phyloP scores from a whole-genome alignment of 2,329 filamentous ascomycete genomes.

The Chalara sp. region DNA sequence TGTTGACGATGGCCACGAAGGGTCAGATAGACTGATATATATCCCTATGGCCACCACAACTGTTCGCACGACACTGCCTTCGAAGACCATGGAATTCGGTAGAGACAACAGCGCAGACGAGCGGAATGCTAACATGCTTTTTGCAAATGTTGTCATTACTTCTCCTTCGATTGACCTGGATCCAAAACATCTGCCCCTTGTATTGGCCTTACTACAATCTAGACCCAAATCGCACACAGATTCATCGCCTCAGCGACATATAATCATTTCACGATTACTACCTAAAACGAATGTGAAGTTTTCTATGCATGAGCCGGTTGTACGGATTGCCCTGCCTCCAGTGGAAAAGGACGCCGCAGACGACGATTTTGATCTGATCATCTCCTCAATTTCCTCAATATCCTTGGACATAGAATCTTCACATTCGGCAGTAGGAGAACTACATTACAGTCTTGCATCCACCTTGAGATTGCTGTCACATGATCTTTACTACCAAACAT shows the following conservation, averaged over 20 bases:
- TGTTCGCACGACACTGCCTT: conserved; percentile 86
- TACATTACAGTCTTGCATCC: conserved; percentile 81
- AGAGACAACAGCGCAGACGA: conserved; percentile 68
- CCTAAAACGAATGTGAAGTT: conserved; percentile 94
- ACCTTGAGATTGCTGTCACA: conserved; percentile 80
- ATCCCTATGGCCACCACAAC: conserved; percentile 97
- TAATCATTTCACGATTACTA: conserved; percentile 79
- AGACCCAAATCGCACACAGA: conserved; percentile 37
- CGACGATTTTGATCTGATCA: conserved; percentile 90
- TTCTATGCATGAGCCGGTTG: conserved; percentile 91
- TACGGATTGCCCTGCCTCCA: conserved; percentile 81
- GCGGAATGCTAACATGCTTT: conserved; percentile 91
- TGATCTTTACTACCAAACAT: conserved; percentile 90
- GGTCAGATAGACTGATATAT: conserved; percentile 82
- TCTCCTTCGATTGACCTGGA: conserved; percentile 92
- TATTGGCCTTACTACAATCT: conserved; percentile 67
- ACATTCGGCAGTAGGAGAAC: conserved; percentile 76
- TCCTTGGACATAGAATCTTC: conserved; percentile 92
- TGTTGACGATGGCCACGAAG: conserved; percentile 81
- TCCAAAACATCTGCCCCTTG: conserved; percentile 80
- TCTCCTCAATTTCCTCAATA: conserved; percentile 89
- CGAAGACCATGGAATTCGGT: conserved; percentile 81
- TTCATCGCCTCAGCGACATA: conserved; percentile 47
- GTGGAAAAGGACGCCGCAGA: conserved; percentile 57
- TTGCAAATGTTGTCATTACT: conserved; percentile 92